These are phyloP conservation scores for Stentor coeruleus DNA, from an alignment of 73 alveolate genomes.

Conservation along the genomic window DNA sequence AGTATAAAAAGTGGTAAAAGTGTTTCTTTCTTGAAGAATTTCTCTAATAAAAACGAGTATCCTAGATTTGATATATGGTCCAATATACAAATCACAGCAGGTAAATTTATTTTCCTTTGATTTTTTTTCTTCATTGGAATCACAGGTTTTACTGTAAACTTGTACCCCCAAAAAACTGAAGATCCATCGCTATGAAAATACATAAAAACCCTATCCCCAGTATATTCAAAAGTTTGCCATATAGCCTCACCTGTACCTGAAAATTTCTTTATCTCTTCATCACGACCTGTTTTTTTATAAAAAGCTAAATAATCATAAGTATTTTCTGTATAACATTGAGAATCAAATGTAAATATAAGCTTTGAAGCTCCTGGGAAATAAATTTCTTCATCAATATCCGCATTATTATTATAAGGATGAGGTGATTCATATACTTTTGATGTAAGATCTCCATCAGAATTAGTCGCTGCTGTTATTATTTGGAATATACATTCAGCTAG, in stretches of 20 bases:
- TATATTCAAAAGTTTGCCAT: not conserved
- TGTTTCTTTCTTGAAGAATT: not conserved
- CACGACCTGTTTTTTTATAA: conserved; percentile 24
- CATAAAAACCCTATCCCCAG: conserved; percentile 22
- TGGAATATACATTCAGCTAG: conserved; percentile 4
- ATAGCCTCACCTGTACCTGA: not conserved
- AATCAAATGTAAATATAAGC: not conserved
- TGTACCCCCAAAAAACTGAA: conserved; percentile 14
- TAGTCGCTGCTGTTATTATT: not conserved
- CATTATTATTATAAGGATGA: conserved; percentile 15
- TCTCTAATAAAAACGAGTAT: not conserved
- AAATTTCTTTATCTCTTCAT: not conserved
- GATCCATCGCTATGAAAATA: conserved; percentile 29
- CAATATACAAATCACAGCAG: not conserved
- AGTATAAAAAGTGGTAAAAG: not conserved
- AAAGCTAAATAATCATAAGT: conserved; percentile 16
- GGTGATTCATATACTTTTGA: conserved; percentile 4
- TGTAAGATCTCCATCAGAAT: not conserved
- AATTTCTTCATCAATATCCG: not conserved
- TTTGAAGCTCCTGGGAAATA: conserved; percentile 17
- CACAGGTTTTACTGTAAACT: conserved; percentile 16
- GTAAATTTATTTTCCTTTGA: not conserved
- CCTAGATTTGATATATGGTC: not conserved
- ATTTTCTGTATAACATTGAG: conserved; percentile 22
- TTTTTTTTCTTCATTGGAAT: not conserved